Evolutionary conservation across 2,329 filamentous ascomycete genomes (phyloP), one percentile per base, ranked within the genome.

Genomic region (Colletotrichum costaricense): DNA sequence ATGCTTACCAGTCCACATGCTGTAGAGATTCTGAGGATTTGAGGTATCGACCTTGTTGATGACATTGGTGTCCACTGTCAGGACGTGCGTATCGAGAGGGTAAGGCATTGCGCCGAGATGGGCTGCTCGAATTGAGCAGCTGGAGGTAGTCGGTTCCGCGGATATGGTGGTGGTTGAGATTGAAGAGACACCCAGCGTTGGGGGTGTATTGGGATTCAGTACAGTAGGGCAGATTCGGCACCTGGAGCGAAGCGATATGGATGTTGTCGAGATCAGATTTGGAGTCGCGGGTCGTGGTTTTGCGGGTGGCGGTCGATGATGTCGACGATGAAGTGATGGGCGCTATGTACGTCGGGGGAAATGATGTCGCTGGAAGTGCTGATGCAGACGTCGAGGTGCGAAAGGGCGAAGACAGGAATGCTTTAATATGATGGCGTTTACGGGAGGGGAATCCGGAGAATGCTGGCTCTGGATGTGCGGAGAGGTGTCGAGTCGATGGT

Each of bases 41-140:
- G 93, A 90, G 1, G 96, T 98, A 85, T 98, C 95, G 80, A 98
- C 95, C 82, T 97, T 95, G 87, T 97, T 94, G 82, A 99, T 95
- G 78, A 96, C 93, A 81, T 93, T 94, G 76, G 94, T 92, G 86
- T 98, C 95, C 82, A 98, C 94, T 75, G 95, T 95, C 80, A 98
- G 88, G 82, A 98, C 94, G 80, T 96, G 94, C 74, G 93, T 93
- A 83, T 94, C 92, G 84, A 97, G 88, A 85, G 91, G 90, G 81
- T 94, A 92, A 86, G 95, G 94, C 96, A 98, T 98, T 74, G 79
- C 85, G 83, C 78, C 78, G 72, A 24, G 67, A 62, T 75, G 75
- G 72, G 76, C 77, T 79, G 82, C 82, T 84, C 84, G 81, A 75
- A 67, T 81, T 81, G 81, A 84, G 82, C 81, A 79, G 77, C 49